phyloP scores from a whole-genome alignment of 495 filamentous ascomycete genomes.

The Astrothelium macrocarpum region DNA sequence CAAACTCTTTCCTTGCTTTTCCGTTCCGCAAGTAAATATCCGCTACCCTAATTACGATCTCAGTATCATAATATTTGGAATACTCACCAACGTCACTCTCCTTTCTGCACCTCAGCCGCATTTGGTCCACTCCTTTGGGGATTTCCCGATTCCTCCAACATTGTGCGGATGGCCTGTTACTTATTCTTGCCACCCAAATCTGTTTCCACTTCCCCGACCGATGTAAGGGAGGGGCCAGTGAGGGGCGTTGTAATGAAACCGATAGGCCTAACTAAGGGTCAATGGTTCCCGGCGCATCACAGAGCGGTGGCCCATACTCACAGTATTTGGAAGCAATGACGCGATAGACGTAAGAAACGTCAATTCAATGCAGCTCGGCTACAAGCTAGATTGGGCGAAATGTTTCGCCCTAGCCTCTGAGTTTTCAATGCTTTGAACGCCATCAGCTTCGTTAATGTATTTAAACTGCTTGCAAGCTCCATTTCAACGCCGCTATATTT shows the following conservation, averaged over 20 bases:
- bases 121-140: neutral
- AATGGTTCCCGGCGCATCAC: neutral
- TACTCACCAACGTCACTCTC: neutral
- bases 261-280: neutral
- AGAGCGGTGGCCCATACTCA: neutral
- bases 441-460: neutral
- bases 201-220: neutral
- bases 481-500: neutral
- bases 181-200: no score
- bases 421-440: neutral
- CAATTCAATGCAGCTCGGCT: neutral
- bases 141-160: no score
- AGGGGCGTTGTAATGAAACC: neutral
- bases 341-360: neutral
- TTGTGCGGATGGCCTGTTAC: no score
- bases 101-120: neutral
- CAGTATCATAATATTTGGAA: neutral
- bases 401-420: neutral
- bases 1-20: no score
- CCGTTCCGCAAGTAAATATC: no score
- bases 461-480: neutral
- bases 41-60: no score
- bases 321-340: slow-evolving; percentile 6
- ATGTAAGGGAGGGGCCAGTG: neutral
- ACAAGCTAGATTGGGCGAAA: neutral